Conservation (phyloP, 1,284 basidiomycete genomes). For the Cryptococcus sp. region DNA sequence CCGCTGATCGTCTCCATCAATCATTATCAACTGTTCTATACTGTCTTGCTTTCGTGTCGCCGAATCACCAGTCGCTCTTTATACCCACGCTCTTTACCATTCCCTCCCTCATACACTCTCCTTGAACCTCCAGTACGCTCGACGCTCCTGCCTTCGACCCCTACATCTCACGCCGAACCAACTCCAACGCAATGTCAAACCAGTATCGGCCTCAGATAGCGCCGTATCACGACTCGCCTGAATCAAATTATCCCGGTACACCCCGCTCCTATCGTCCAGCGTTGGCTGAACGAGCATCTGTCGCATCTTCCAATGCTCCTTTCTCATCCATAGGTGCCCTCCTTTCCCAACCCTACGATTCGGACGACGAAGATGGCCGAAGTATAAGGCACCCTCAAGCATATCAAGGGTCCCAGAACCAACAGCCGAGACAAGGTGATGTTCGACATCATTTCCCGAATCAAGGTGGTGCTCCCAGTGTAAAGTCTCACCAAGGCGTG, state of each 20-base stretch:
- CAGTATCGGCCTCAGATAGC: too few species aligned
- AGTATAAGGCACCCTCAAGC: not conserved
- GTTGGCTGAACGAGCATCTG: constrained; percentile 1
- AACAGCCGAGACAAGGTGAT: not conserved
- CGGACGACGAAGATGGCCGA: constrained; percentile 7
- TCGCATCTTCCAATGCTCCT: constrained; percentile 13
- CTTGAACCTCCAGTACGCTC: not conserved
- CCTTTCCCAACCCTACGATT: constrained; percentile 19
- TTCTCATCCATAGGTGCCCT: constrained; percentile 22
- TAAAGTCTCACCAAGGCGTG: constrained; percentile 9
- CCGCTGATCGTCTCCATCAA: not conserved
- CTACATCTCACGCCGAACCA: constrained; percentile 2
- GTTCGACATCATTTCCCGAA: not conserved
- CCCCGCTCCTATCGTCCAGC: constrained; percentile 3
- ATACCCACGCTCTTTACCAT: constrained; percentile 5
- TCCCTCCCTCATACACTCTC: not conserved
- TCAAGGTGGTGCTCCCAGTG: constrained; percentile 4
- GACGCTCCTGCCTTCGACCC: too few species aligned
- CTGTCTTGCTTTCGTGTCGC: not conserved
- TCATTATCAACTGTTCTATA: not conserved
- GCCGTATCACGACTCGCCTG: not conserved
- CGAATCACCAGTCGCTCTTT: constrained; percentile 2
- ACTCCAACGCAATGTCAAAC: too few species aligned
- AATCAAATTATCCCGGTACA: constrained; percentile 1
- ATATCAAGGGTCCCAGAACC: constrained; percentile 1